A percentile compares a stretch with the other conserved stretches of the same genome.
Conservation (phyloP, 768 basidiomycete species). For the Mycena sanguinolenta region DNA sequence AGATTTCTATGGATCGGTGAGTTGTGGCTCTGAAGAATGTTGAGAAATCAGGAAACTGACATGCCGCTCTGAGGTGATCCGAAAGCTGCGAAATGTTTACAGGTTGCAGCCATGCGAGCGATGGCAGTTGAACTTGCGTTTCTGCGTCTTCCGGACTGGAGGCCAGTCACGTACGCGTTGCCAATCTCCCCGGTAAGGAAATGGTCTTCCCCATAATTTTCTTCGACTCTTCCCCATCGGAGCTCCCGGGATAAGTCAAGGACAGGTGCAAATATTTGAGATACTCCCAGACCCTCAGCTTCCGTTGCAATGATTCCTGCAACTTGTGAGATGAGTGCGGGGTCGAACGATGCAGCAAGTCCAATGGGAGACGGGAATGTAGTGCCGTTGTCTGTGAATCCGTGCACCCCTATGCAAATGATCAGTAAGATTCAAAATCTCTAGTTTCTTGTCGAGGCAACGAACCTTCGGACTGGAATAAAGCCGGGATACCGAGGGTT, state of each 20-base stretch:
- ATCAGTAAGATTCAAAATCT: conserved; percentile 28
- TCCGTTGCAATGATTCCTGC: conserved; percentile 67
- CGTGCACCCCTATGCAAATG: conserved; percentile 65
- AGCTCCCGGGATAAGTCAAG: conserved; percentile 76
- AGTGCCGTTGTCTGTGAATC: conserved; percentile 79
- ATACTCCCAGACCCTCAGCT: conserved; percentile 74
- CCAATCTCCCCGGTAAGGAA: conserved; percentile 74
- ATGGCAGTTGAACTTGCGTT: conserved; percentile 68
- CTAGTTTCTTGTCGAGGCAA: not conserved
- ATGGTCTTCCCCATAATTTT: conserved; percentile 76
- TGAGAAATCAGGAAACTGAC: conserved; percentile 54
- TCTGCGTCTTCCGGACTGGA: conserved; percentile 70
- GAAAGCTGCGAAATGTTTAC: conserved; percentile 82
- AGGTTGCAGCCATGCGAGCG: conserved; percentile 75
- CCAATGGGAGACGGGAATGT: conserved; percentile 80
- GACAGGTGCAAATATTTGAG: conserved; percentile 76
- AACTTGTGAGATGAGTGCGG: conserved; percentile 62
- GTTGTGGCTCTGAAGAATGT: too few species aligned
- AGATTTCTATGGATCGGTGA: conserved; percentile 63
- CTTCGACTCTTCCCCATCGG: conserved; percentile 80
- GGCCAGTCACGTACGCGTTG: conserved; percentile 69
- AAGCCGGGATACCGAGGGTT: conserved; percentile 77
- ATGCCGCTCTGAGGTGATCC: conserved; percentile 78
- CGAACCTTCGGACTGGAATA: conserved; percentile 71
- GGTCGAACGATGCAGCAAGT: conserved; percentile 73